Base-by-base conservation (phyloP, 2,329 filamentous ascomycete genomes). In the Fusarium pseudograminearum region DNA sequence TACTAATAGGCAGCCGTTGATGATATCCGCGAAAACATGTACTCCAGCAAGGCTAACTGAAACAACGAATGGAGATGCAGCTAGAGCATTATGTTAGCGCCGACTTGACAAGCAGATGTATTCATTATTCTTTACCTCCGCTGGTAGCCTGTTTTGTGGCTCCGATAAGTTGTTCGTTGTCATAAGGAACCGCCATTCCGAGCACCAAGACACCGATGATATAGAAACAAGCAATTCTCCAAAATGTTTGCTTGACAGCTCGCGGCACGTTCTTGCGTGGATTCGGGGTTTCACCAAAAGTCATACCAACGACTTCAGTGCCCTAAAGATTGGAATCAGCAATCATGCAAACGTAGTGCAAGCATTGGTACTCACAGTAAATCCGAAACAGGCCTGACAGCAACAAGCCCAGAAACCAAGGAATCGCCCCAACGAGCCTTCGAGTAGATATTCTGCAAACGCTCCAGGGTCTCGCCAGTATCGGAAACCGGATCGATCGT, bases 351-450 rank as follows among this genome's bases (percentile, higher is more conserved):
- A 36, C 8, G 7, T 36, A 18, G 16, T 10, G 5, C 0, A 18
- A 1, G 8, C 18, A 11, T 10, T 5, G 18, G 2, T 18, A 18
- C 33, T 10, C 0, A 36, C 33, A 0, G 33, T 36, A 18, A 36
- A 36, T 36, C 33, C 33, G 5, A 36, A 36, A 18, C 33, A 36
- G 16, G 33, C 33, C 33, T 36, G 33, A 10, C 33, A 36, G 33
- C 33, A 36, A 5, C 33, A 36, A 36, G 33, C 16, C 33, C 33
- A 36, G 16, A 36, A 36, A 2, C 33, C 33, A 18, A 36, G 33
- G 33, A 36, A 18, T 18, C 8, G 10, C 5, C 33, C 33, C 16
- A 18, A 5, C 1, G 33, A 18, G 4, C 33, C 33, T 10, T 36
- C 33, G 1, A 18, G 16, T 36, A 36, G 33, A 18, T 36, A 36